Conservation (phyloP, 345 rosid genomes). For the Gossypium anomalum region DNA sequence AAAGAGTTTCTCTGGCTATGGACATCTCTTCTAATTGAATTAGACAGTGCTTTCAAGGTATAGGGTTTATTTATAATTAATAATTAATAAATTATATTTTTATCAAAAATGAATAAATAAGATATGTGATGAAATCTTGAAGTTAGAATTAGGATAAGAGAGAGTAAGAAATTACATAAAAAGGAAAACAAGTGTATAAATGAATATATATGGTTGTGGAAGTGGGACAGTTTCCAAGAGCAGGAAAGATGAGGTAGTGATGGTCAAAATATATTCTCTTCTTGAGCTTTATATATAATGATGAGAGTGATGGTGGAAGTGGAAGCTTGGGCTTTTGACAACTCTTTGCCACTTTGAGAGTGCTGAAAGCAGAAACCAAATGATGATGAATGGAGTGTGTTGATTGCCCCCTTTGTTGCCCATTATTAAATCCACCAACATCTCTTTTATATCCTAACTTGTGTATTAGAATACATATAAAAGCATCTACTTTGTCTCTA, state of each 20-base stretch:
- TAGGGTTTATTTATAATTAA: no score
- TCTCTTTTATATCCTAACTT: no score
- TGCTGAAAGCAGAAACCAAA: constrained; percentile 2
- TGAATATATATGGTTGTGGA: neutral
- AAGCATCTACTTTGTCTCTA: no score
- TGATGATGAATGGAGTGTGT: neutral
- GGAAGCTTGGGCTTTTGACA: neutral
- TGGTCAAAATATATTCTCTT: neutral
- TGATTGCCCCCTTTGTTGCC: neutral
- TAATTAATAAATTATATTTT: no score
- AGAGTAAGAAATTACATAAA: neutral
- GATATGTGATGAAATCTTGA: no score
- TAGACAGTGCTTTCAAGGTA: no score
- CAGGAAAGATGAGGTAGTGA: constrained; percentile 2
- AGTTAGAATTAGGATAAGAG: no score
- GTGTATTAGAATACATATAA: no score
- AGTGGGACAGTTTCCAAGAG: neutral
- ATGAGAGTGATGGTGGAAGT: neutral
- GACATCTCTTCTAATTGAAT: no score
- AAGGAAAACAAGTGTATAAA: neutral
- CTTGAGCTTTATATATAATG: neutral
- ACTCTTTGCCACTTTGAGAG: neutral
- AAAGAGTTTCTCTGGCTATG: neutral
- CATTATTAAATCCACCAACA: neutral
- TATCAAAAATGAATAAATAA: no score